Conservation (phyloP, 1,139 yeast genomes). For the Tardiomyces blankii region DNA sequence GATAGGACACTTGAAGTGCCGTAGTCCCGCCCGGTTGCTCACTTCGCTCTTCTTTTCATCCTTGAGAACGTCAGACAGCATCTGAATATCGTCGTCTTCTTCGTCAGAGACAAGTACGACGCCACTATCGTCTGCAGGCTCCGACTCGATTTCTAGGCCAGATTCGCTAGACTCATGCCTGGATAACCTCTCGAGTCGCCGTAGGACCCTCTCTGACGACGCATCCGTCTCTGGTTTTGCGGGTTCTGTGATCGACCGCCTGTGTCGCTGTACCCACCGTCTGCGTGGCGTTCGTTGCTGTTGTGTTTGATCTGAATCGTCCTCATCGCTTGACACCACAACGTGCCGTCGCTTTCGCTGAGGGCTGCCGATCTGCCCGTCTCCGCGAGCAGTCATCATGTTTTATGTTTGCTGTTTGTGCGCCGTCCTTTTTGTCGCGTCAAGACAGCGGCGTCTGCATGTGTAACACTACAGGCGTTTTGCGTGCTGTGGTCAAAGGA, state of each 20-base stretch:
- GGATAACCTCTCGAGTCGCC: too few relatives aligned
- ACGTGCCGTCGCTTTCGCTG: not conserved
- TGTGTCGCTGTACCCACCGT: too few relatives aligned
- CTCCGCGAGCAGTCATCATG: too few relatives aligned
- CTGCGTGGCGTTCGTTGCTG: too few relatives aligned
- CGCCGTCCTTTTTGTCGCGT: too few relatives aligned
- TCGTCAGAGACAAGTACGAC: not conserved
- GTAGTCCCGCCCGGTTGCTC: not conserved
- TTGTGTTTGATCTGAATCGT: slow-evolving; percentile 1
- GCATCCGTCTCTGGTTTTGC: too few relatives aligned
- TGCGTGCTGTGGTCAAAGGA: too few relatives aligned
- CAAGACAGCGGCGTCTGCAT: too few relatives aligned
- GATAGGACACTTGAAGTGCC: not conserved
- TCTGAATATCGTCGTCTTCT: not conserved
- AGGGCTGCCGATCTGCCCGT: not conserved
- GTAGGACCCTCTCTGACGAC: too few relatives aligned
- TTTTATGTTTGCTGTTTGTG: too few relatives aligned
- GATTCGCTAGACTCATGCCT: not conserved
- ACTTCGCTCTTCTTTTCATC: not conserved
- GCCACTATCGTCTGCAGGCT: not conserved
- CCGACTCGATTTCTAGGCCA: not conserved
- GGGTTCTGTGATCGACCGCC: too few relatives aligned
- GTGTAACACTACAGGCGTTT: too few relatives aligned
- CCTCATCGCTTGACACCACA: slow-evolving; percentile 6
- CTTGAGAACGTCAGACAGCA: not conserved